Base-by-base conservation (phyloP, 2,329 filamentous ascomycete genomes). In the Nemania diffusa region DNA sequence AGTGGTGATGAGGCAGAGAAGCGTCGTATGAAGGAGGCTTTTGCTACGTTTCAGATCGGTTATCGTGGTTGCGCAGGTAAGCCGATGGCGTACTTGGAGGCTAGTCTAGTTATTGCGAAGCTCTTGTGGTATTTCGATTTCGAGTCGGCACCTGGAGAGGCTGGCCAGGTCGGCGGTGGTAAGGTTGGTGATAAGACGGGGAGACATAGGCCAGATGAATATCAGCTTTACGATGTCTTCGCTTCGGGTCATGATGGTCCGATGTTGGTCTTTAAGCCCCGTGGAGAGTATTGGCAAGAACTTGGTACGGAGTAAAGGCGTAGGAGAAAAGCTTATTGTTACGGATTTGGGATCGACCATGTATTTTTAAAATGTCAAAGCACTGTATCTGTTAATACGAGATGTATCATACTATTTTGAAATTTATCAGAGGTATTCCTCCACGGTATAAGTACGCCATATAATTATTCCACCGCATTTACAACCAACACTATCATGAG, bases 81-180 rank as follows among this genome's bases (percentile, higher is more conserved):
- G 55, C 48, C 66, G 0, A 69, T 72, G 71, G 69, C 71, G 8
- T 72, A 72, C 44, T 57, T 72, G 46, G 69, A 72, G 51, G 42
- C 56, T 1, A 67, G 67, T n/a, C 64, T 71, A 4, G 65, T 66
- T 2, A 37, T 71, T 6, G 69, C 70, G 2, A 69, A 67, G 42
- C 27, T 60, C 3, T 46, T 72, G 24, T 72, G 70, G 70, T 67
- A 67, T 40, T 72, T 72, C 46, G 59, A 72, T 57, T 72, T 72
- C 26, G 62, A 66, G 37, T 22, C 22, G 1, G 69, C 69, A 1
- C 50, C 67, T 0, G 70, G 70, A 20, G 59, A 66, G n/a, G n/a
- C 29, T 3, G 70, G 69, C 15, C 27, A 62, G 55, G 26, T 69
- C 7, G 70, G 70, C 15, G 64, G 53, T 2, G 70, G 70, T 2